These are phyloP conservation scores for Suillus clintonianus DNA, from an alignment of 768 basidiomycete species.

Conservation along the genomic window DNA sequence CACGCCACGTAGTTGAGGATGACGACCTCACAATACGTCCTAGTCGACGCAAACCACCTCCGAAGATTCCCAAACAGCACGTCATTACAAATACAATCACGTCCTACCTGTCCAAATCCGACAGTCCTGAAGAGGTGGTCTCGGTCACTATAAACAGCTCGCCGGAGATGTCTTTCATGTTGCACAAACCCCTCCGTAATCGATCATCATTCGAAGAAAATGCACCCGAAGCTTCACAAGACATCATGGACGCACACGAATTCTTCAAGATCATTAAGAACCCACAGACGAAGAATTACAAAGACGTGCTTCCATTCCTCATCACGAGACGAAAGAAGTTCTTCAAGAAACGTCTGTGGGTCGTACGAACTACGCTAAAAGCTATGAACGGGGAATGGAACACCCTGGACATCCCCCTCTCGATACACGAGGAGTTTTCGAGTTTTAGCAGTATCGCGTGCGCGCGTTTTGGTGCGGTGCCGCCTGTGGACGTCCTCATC, in stretches of 20 bases:
- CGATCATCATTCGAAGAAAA: neutral
- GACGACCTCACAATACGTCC: constrained; percentile 1
- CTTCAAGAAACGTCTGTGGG: neutral
- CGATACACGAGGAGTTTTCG: neutral
- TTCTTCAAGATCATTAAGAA: neutral
- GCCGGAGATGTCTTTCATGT: neutral
- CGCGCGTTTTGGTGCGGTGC: neutral
- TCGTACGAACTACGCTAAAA: neutral
- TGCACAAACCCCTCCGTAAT: neutral
- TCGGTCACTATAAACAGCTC: neutral
- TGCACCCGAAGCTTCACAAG: neutral
- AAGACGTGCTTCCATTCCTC: constrained; percentile 1
- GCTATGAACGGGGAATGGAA: neutral
- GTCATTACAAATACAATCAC: neutral
- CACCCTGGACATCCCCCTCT: neutral
- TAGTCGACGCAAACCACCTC: neutral
- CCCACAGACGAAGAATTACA: neutral
- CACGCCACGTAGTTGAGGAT: neutral
- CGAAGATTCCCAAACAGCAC: neutral
- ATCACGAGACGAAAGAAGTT: neutral
- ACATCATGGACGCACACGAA: neutral
- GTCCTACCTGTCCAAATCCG: neutral
- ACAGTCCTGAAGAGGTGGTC: neutral
- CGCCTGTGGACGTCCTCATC: neutral
- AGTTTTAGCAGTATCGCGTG: neutral